Evolutionary conservation across 805 yeast genomes (phyloP), one percentile per base, ranked within the genome.

Genomic region (Candida incommunis): DNA sequence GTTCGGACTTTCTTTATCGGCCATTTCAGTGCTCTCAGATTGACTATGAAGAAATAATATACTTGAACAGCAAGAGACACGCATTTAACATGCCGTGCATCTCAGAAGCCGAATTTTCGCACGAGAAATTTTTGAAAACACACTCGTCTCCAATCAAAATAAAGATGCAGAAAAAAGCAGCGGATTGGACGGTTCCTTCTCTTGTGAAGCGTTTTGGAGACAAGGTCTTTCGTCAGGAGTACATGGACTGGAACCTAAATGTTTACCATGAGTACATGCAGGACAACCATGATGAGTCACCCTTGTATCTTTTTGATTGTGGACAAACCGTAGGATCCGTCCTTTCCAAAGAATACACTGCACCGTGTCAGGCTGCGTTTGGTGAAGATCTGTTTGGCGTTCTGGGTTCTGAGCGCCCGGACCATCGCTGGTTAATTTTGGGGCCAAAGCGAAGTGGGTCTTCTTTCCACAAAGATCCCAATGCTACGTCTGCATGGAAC

Each of bases 391-490:
- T 72, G 41, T 84, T 84, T 61, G 69, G 68, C 22, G 59, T 76
- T n/a, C 72, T 81, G 46, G 67, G 63, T 15, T 49, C 54, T 5
- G 54, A 59, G 51, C 52, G 96, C 43, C 96, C 96, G 1, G 95
- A 87, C 60, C 81, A 82, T 59, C 74, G 90, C n/a, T 87, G 96
- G 96, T 65, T 87, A 21, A 88, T 88, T 41, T 71, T 82, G 4
- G 96, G 96, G 0, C 87, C 94, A 2, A 68, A 65, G 20, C 63
- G 94, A 42, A 77, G 86, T 4, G 96, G 96, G 0, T 83, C 94
- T 1, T 82, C 94, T 0, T 87, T 86, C 61, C 96, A 87, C 60
- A 87, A 88, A 54, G 96, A 87, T 56, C 96, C 96, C 4, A 87
- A 87, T 58, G 74, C 76, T 41, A 88, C 96, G 0, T 76, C 82